phyloP scores from a whole-genome alignment of 208 protist genomes.

The Giardia duodenalis region DNA sequence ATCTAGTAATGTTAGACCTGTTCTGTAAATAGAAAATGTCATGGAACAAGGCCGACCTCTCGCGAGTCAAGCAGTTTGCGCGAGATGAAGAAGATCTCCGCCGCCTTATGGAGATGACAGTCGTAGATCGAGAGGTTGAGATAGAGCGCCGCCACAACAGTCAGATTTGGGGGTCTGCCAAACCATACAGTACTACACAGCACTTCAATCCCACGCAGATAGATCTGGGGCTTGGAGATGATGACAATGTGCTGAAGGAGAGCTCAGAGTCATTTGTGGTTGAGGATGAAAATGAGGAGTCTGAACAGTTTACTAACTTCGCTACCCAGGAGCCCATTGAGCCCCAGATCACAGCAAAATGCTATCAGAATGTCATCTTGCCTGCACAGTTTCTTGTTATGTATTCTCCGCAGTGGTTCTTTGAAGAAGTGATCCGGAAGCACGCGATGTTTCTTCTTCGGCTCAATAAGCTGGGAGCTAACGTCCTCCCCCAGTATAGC shows the following conservation, averaged over 20 bases:
- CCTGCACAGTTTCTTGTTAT: background rate
- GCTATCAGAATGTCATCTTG: background rate
- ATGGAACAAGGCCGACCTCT: background rate
- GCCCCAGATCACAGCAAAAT: background rate
- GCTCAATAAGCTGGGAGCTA: background rate
- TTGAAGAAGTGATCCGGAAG: background rate
- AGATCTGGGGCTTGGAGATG: background rate
- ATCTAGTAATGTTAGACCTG: too few relatives aligned
- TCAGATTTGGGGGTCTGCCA: background rate
- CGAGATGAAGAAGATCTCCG: background rate
- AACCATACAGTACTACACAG: too few relatives aligned
- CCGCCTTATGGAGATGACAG: background rate
- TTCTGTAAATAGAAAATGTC: too few relatives aligned
- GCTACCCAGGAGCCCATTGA: background rate
- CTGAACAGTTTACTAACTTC: background rate
- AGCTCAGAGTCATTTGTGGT: background rate
- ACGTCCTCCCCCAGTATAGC: background rate
- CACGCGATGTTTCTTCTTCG: background rate
- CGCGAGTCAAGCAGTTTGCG: background rate
- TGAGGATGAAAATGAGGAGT: background rate
- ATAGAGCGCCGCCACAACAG: background rate
- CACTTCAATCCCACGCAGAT: background rate
- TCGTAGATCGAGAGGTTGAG: background rate
- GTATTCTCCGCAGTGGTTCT: background rate
- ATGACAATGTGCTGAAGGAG: background rate